Percentiles rank a stretch among this genome's conserved stretches.
These are phyloP conservation scores for Lachancea sp. DNA, from an alignment of 805 yeast genomes.

Conservation along the genomic window DNA sequence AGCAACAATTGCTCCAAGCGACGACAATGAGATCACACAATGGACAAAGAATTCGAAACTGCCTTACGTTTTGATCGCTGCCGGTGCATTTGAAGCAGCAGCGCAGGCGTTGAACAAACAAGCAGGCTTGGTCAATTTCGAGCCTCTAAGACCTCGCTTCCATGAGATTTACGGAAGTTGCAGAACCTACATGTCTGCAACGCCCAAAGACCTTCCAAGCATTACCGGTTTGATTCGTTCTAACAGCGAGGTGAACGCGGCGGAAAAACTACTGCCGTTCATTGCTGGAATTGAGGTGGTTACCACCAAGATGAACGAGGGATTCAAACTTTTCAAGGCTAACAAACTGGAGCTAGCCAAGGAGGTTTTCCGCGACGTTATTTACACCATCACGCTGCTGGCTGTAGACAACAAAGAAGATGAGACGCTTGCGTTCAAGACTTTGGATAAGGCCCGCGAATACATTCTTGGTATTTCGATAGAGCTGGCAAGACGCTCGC, in stretches of 20 bases:
- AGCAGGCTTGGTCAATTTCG: constrained; percentile 78
- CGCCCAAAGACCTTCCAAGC: constrained; percentile 64
- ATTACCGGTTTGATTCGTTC: constrained; percentile 59
- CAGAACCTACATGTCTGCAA: constrained; percentile 66
- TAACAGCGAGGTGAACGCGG: constrained; percentile 51
- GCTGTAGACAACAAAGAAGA: constrained; percentile 71
- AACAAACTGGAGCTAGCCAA: constrained; percentile 82
- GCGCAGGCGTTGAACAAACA: constrained; percentile 89
- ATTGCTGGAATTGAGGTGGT: constrained; percentile 69
- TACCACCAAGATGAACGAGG: constrained; percentile 54
- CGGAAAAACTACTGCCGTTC: constrained; percentile 50
- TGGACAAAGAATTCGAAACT: constrained; percentile 89
- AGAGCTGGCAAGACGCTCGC: constrained; percentile 79
- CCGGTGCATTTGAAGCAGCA: constrained; percentile 95
- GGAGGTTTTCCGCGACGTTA: constrained; percentile 65
- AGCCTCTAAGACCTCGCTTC: constrained; percentile 79
- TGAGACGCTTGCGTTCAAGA: constrained; percentile 65
- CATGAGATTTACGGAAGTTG: constrained; percentile 76
- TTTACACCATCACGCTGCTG: constrained; percentile 66
- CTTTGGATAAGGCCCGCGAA: constrained; percentile 72
- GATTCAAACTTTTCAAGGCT: constrained; percentile 75
- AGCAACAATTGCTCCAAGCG: constrained; percentile 22
- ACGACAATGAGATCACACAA: constrained; percentile 53
- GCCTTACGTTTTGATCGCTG: constrained; percentile 89
- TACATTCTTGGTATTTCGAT: constrained; percentile 89